These are phyloP conservation scores for Pugionium dolabratum DNA, from an alignment of 345 rosid species.

Conservation along the genomic window DNA sequence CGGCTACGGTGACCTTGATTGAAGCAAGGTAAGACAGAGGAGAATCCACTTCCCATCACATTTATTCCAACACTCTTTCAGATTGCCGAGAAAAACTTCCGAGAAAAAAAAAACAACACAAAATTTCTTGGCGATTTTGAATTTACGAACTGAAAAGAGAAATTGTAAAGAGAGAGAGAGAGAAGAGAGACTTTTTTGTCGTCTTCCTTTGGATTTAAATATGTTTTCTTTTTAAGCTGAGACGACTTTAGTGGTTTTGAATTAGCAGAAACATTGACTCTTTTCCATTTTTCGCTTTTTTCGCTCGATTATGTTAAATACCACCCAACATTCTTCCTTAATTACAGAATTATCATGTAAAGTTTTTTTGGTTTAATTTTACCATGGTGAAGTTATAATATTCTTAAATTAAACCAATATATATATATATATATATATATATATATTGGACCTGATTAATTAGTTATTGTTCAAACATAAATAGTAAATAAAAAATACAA, in stretches of 20 bases:
- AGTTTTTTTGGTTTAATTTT: no score
- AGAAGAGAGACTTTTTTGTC: constrained; percentile 30
- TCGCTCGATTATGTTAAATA: background rate
- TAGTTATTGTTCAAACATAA: no score
- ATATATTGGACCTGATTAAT: no score
- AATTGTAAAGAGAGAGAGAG: constrained; percentile 24
- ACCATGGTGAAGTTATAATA: no score
- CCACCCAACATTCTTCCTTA: constrained; percentile 21
- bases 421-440: no score
- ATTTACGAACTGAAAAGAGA: constrained; percentile 18
- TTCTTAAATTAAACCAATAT: no score
- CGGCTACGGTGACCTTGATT: constrained; percentile 54
- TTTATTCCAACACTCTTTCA: constrained; percentile 47
- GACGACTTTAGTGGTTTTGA: constrained; percentile 48
- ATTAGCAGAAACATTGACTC: constrained; percentile 36
- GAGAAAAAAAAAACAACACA: constrained; percentile 13
- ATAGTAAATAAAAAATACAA: no score
- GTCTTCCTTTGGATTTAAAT: constrained; percentile 41
- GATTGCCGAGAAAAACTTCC: constrained; percentile 41
- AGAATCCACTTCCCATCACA: constrained; percentile 99
- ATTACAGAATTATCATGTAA: constrained; percentile 1
- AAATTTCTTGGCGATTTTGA: constrained; percentile 27
- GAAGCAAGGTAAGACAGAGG: constrained; percentile 72
- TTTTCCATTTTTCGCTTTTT: constrained; percentile 18
- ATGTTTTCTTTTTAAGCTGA: constrained; percentile 43